Evolutionary conservation across 176 grass and related monocot species (phyloP).

Genomic region (Oryza australiensis): DNA sequence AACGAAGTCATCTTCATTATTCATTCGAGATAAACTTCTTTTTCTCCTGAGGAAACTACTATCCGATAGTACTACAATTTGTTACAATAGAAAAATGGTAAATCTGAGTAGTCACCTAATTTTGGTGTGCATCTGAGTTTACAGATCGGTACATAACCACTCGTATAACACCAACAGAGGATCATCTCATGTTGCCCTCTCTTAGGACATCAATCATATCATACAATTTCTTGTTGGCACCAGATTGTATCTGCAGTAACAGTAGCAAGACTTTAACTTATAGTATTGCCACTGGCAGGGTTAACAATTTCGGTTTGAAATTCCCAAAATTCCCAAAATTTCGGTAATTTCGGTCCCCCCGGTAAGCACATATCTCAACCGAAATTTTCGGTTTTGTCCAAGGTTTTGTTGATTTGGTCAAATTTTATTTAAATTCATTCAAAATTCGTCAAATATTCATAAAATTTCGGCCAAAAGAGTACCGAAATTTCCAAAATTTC

Average conservation of each 20-base stretch:
- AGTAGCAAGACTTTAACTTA: not conserved
- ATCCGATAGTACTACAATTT: not conserved
- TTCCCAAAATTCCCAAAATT: too few relatives aligned
- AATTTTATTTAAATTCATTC: too few relatives aligned
- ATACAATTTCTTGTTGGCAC: constrained; percentile 72
- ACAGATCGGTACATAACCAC: not conserved
- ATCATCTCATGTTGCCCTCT: constrained; percentile 83
- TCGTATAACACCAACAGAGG: not conserved
- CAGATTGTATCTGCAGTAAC: constrained; percentile 58
- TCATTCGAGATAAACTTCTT: not conserved
- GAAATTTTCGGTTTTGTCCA: too few relatives aligned
- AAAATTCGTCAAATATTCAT: too few relatives aligned
- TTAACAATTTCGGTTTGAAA: too few relatives aligned
- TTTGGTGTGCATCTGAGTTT: not conserved
- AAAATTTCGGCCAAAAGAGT: too few relatives aligned
- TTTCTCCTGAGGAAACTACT: too few relatives aligned
- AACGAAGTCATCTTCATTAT: not conserved
- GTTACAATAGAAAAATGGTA: not conserved
- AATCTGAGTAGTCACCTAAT: not conserved
- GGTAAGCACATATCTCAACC: too few relatives aligned
- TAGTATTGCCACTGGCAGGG: not conserved
- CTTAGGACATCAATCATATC: constrained; percentile 90
- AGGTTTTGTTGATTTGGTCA: too few relatives aligned
- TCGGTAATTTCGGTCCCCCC: too few relatives aligned
- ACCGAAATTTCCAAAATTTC: too few relatives aligned